Evolutionary conservation across 2,329 filamentous ascomycete genomes (phyloP), one percentile per base, ranked within the genome.

Genomic region (Trichoderma sp.): DNA sequence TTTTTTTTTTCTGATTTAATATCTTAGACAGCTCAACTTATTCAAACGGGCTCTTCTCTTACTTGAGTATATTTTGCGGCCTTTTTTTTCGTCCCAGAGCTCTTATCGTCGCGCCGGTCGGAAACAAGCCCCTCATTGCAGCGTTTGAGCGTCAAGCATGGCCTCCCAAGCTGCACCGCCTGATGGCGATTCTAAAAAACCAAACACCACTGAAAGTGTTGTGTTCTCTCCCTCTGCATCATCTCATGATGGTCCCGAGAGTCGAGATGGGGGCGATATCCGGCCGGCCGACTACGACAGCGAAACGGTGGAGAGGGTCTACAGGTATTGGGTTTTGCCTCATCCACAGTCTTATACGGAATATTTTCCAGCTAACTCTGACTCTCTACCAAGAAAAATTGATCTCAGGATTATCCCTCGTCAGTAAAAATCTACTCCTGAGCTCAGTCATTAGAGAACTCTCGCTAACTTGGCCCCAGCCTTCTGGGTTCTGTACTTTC

Each of bases 401-500:
- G 87, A 89, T 76, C 77, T 79, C 31, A 85, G 87, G 73, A 88
- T 89, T 75, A 88, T 89, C 72, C 87, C 87, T 72, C 83, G 85
- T 86, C 76, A 72, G 78, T 73, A 35, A 19, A 5, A 19, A 31
- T 19, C 7, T 4, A 14, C 16, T 27, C 8, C n/a, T 16, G 11
- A 73, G 74, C 14, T 57, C n/a, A 16, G 16, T n/a, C 14, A 10
- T 43, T 14, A 73, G 16, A 11, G 5, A 8, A 8, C 2, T 49
- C n/a, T 24, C 3, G 24, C 69, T 69, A 55, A 70, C 37, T 3
- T 3, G 3, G 3, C 6, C 2, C 21, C 71, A 86, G 92, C 94
- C 35, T 95, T 97, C 80, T 97, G 94, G 94, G 79, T 91, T 19
- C 86, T 97, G 19, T 97, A 97, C 82, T 97, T 97, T 77, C 87